Evolutionary conservation across 495 filamentous ascomycete genomes (phyloP), one percentile per base, ranked within the genome.

Genomic region (Daldinia vernicosa): DNA sequence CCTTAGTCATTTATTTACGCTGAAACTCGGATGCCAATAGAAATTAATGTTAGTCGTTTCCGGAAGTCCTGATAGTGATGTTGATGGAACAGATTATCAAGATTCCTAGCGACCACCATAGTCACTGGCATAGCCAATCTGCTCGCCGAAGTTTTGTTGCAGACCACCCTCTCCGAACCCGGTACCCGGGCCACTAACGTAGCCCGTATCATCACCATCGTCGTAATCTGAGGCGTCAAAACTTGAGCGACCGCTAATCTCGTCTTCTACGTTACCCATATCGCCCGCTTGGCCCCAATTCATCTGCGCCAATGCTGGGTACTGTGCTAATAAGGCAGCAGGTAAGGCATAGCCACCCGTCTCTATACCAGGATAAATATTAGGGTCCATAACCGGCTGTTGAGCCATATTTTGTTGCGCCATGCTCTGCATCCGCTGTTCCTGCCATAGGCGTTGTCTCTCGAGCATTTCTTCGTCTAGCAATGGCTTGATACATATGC

Each of bases 401-500:
- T 81, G 81, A 45, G 84, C 83, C 79, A 83, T 81, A 51, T 80
- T 80, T 47, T 82, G 81, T 19, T 82, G 81, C 17, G 79, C 81
- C 67, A 78, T 77, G 69, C 69, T 79, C 74, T 89, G 86, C 79
- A 86, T 84, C 54, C 88, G 86, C 72, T 91, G 88, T 66, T 93
- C 89, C 67, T 90, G 84, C 78, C 89, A 86, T 14, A 82, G 74
- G 8, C 90, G 84, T 33, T 92, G 88, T 12, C 92, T 84, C 75
- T 97, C 93, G 26, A 89, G 83, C 19, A 90, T 89, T 75, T 98
- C 94, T 77, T 97, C 94, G 58, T 97, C 96, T 8, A 98, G 84
- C 3, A 99, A 83, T 4, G 95, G 93, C 71, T 96, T 97, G 79
- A 99, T 99, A 78, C 95, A 99, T 47, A 97, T 92, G 5, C 95